Evolutionary conservation across 2,329 filamentous ascomycete genomes (phyloP).

Genomic region (Aspergillus fructus): DNA sequence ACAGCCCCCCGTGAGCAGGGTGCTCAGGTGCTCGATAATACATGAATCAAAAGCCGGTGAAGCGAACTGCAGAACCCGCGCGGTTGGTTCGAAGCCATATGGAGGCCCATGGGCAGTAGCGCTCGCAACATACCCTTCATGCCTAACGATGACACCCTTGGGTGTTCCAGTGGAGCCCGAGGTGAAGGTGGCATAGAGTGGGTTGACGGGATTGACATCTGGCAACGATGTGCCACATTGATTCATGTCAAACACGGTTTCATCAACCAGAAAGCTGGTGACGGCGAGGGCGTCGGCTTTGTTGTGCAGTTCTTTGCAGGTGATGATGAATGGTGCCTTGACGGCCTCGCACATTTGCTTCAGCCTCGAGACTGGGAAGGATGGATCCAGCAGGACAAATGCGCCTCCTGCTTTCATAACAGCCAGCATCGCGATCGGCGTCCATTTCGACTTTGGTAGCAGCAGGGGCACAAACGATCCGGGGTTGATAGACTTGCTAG

Average conservation of each 20-base stretch:
- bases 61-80: background rate
- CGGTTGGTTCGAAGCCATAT: background rate
- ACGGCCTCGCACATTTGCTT: background rate
- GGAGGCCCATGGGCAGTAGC: background rate
- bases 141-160: background rate
- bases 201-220: background rate
- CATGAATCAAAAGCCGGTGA: constrained; percentile 15
- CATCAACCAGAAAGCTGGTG: background rate
- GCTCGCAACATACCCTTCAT: background rate
- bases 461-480: constrained; percentile 10
- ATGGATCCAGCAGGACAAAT: constrained; percentile 22
- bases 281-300: background rate
- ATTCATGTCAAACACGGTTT: too few relatives aligned
- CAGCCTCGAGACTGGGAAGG: background rate
- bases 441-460: constrained; percentile 14
- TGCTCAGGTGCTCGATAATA: constrained; percentile 14
- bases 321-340: background rate
- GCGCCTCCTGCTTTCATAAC: constrained; percentile 31
- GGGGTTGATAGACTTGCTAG: too few relatives aligned
- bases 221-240: rapidly evolving
- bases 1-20: constrained; percentile 17
- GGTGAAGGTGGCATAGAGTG: background rate
- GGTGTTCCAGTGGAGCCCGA: background rate
- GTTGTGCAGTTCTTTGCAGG: background rate
- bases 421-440: constrained; percentile 25